phyloP scores from a whole-genome alignment of 164 flowering plant genomes.

The Vitis rotundifolia region DNA sequence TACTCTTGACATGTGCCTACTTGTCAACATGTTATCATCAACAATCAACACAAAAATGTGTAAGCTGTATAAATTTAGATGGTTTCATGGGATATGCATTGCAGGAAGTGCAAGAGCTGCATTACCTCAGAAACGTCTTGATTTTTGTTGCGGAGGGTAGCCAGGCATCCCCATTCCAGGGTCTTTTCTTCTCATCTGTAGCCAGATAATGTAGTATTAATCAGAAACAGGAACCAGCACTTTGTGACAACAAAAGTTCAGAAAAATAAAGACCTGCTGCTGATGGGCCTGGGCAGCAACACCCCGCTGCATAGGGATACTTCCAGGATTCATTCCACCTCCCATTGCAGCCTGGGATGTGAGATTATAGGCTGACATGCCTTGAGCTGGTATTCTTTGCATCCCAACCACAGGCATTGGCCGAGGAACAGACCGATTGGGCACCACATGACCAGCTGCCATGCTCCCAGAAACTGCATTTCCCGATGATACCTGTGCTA shows the following conservation, averaged over 20 bases:
- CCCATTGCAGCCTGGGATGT: slow-evolving; percentile 81
- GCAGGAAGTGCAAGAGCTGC: neutral
- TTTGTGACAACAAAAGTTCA: neutral
- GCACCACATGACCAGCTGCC: slow-evolving; percentile 55
- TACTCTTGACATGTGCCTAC: too few species aligned
- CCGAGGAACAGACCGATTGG: slow-evolving; percentile 66
- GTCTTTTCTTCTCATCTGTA: slow-evolving; percentile 85
- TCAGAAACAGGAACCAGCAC: slow-evolving; percentile 9
- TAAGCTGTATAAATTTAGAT: too few species aligned
- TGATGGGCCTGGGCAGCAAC: slow-evolving; percentile 71
- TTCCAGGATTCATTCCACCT: slow-evolving; percentile 76
- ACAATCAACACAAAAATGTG: too few species aligned
- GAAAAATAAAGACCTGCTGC: slow-evolving; percentile 48
- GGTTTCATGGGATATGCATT: too few species aligned
- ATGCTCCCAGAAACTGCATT: slow-evolving; percentile 66
- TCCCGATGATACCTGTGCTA: slow-evolving; percentile 60
- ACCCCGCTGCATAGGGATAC: slow-evolving; percentile 82
- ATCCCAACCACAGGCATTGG: slow-evolving; percentile 67
- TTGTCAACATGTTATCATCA: too few species aligned
- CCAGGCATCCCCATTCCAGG: slow-evolving; percentile 86
- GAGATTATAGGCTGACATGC: slow-evolving; percentile 75
- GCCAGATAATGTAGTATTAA: neutral
- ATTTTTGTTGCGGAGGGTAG: slow-evolving; percentile 80
- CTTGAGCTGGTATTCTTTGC: slow-evolving; percentile 81
- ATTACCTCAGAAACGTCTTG: slow-evolving; percentile 66